phyloP scores from a whole-genome alignment of 2,329 filamentous ascomycete genomes.

The Thelonectria rubi region DNA sequence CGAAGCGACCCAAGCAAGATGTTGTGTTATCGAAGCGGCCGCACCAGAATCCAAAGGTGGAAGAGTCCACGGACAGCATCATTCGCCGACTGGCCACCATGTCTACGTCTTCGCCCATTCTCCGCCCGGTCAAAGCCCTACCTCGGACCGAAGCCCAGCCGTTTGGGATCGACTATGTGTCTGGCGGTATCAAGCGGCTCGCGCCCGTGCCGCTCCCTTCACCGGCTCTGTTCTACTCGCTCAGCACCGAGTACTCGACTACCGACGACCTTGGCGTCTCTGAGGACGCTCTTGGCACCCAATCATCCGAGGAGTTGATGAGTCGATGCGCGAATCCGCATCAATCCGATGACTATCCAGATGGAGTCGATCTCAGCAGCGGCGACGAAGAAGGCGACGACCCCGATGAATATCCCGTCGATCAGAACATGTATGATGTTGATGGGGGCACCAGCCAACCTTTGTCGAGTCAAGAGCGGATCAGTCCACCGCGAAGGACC shows the following conservation, averaged over 20 bases:
- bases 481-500: constrained; percentile 29
- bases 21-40: background rate
- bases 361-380: constrained; percentile 52
- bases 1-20: constrained; percentile 53
- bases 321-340: constrained; percentile 49
- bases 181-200: constrained; percentile 53
- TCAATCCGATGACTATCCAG: constrained; percentile 53
- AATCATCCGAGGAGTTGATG: constrained; percentile 44
- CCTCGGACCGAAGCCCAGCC: constrained; percentile 10
- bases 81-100: constrained; percentile 53
- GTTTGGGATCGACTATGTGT: constrained; percentile 58
- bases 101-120: constrained; percentile 50
- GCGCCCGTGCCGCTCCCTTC: constrained; percentile 61
- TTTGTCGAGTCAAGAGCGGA: constrained; percentile 33
- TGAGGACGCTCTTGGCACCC: constrained; percentile 43
- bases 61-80: constrained; percentile 52
- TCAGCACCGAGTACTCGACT: constrained; percentile 53
- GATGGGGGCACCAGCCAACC: constrained; percentile 27
- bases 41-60: constrained; percentile 29
- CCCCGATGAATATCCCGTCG: constrained; percentile 47
- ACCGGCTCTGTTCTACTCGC: constrained; percentile 61
- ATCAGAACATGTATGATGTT: constrained; percentile 45
- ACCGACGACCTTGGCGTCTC: constrained; percentile 43
- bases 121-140: constrained; percentile 8
- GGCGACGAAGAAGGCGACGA: constrained; percentile 54